These are phyloP conservation scores for Mycena venus DNA, from an alignment of 768 basidiomycete species.

Conservation along the genomic window DNA sequence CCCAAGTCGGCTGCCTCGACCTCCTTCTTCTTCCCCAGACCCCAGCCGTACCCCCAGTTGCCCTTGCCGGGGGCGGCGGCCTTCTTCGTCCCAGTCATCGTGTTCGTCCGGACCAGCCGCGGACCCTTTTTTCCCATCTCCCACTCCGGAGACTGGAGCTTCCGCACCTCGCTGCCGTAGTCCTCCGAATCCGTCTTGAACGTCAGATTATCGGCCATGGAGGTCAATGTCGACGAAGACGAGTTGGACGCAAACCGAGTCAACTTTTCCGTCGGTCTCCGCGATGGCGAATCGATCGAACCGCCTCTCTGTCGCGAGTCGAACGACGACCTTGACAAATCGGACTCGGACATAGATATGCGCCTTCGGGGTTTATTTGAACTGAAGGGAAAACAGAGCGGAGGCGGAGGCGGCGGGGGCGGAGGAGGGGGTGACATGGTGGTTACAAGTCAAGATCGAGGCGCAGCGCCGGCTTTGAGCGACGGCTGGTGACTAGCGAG, in stretches of 20 bases:
- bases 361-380: conserved; percentile 62
- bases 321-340: conserved; percentile 33
- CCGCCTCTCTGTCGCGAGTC: conserved; percentile 21
- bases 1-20: conserved; percentile 54
- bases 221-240: conserved; percentile 57
- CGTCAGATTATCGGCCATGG: conserved; percentile 61
- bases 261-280: conserved; percentile 46
- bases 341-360: conserved; percentile 62
- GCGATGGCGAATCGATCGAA: conserved; percentile 38
- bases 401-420: conserved; percentile 63
- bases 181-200: conserved; percentile 74
- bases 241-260: conserved; percentile 60
- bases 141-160: conserved; percentile 47
- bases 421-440: conserved; percentile 67
- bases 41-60: conserved; percentile 83
- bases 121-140: conserved; percentile 53
- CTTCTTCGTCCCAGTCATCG: conserved; percentile 72
- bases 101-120: conserved; percentile 62
- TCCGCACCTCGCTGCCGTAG: conserved; percentile 59
- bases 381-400: conserved; percentile 72
- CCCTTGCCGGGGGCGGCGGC: conserved; percentile 44
- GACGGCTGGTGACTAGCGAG: conserved; percentile 12
- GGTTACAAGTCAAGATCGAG: conserved; percentile 41
- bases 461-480: conserved; percentile 22
- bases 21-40: conserved; percentile 68